These are phyloP conservation scores for Mycotypha africana DNA, from an alignment of 371 early-diverging fungal genomes.

Conservation along the genomic window DNA sequence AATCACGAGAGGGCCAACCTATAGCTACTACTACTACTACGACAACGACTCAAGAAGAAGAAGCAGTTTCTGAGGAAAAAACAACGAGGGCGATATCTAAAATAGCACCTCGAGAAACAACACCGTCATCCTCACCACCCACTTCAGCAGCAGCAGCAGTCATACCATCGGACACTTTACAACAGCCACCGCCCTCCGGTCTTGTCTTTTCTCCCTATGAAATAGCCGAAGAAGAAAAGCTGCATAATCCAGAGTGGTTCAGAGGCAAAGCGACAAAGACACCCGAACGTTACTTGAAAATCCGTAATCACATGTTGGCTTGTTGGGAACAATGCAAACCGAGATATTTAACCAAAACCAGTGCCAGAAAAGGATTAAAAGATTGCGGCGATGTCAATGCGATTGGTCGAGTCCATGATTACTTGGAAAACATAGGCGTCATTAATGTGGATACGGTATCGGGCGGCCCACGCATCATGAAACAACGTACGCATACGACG, in stretches of 20 bases:
- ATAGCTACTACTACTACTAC: too few species aligned
- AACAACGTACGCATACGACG: constrained; percentile 25
- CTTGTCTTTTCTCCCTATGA: constrained; percentile 16
- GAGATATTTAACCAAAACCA: constrained; percentile 59
- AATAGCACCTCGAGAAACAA: too few species aligned
- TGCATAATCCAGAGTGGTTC: constrained; percentile 73
- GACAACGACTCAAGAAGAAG: too few species aligned
- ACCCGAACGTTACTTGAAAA: constrained; percentile 80
- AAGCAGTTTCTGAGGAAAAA: too few species aligned
- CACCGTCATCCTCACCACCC: too few species aligned
- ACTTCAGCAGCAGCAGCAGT: too few species aligned
- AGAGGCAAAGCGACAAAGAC: constrained; percentile 69
- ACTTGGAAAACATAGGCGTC: constrained; percentile 72
- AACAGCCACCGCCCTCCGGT: too few species aligned
- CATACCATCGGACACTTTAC: too few species aligned
- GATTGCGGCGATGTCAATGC: constrained; percentile 91
- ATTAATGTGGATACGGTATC: constrained; percentile 64
- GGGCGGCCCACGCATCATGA: constrained; percentile 31
- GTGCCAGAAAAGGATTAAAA: constrained; percentile 28
- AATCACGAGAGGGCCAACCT: too few species aligned
- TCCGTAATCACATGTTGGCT: constrained; percentile 79
- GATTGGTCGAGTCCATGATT: constrained; percentile 82
- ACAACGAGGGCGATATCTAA: too few species aligned
- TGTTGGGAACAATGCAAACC: constrained; percentile 67
- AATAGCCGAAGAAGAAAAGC: constrained; percentile 57